Evolutionary conservation across 164 flowering plant genomes (phyloP).

Genomic region (Macadamia tetraphylla): DNA sequence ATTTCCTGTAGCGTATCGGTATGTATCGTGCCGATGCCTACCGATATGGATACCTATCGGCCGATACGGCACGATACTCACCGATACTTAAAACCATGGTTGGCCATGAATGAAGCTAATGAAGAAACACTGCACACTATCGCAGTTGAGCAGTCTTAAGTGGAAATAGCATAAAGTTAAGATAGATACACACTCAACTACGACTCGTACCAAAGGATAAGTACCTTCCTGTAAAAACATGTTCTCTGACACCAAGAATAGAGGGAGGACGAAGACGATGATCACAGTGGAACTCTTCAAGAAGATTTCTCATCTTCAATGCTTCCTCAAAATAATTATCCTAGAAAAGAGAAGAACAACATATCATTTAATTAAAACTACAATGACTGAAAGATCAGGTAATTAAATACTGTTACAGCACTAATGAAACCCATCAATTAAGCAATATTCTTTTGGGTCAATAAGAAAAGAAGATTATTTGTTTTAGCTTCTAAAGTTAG

Average conservation of each 20-base stretch:
- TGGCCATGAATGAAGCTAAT: conserved; percentile 93
- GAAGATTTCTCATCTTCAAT: conserved; percentile 97
- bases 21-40: too few relatives aligned
- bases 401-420: too few relatives aligned
- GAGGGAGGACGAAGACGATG: conserved; percentile 91
- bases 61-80: too few relatives aligned
- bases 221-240: conserved; percentile 97
- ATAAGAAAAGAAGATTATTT: too few relatives aligned
- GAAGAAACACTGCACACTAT: conserved; percentile 97
- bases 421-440: background rate
- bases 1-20: too few relatives aligned
- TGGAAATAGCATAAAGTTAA: background rate
- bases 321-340: conserved; percentile 99
- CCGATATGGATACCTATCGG: too few relatives aligned
- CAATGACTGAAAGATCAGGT: background rate
- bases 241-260: conserved; percentile 97
- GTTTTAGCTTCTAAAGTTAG: too few relatives aligned
- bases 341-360: conserved; percentile 24
- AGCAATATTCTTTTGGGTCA: too few relatives aligned
- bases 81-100: too few relatives aligned
- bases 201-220: background rate
- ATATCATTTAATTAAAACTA: background rate
- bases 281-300: conserved; percentile 71
- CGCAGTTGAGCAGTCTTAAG: background rate
- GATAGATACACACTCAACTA: background rate